phyloP scores from a whole-genome alignment of 768 basidiomycete species.

The Rhodotorula graminis region DNA sequence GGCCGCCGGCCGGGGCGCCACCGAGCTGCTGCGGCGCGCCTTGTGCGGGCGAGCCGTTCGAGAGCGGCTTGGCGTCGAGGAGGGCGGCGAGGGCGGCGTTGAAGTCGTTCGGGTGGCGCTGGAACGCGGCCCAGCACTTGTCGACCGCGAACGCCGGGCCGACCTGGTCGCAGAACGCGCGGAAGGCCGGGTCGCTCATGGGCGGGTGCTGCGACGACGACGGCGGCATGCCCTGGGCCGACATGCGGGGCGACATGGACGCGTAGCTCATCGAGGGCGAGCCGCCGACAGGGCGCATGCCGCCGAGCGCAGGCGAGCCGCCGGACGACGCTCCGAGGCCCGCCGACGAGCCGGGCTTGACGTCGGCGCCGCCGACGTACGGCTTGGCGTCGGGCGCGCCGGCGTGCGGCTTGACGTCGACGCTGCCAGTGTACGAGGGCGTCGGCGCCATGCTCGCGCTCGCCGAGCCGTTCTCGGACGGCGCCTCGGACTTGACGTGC shows the following conservation, averaged over 20 bases:
- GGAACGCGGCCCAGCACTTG: slow-evolving; percentile 13
- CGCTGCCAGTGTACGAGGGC: slow-evolving; percentile 16
- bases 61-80: slow-evolving; percentile 23
- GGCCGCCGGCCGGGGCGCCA: too few relatives aligned
- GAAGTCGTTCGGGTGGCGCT: not conserved
- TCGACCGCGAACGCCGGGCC: slow-evolving; percentile 16
- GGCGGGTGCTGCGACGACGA: not conserved
- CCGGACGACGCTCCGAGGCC: not conserved
- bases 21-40: not conserved
- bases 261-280: not conserved
- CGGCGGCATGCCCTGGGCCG: not conserved
- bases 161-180: slow-evolving; percentile 13
- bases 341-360: not conserved
- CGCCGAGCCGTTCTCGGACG: slow-evolving; percentile 5
- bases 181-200: slow-evolving; percentile 21
- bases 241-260: not conserved
- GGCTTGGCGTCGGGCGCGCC: too few relatives aligned
- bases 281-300: not conserved
- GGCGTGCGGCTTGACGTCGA: not conserved
- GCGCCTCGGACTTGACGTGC: slow-evolving; percentile 31
- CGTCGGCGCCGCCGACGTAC: not conserved
- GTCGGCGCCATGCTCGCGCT: slow-evolving; percentile 16
- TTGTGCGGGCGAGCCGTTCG: not conserved
- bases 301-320: not conserved
- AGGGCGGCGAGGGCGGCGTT: slow-evolving; percentile 16